These are phyloP conservation scores for Helicocarpus griseus DNA, from an alignment of 2,329 filamentous ascomycete species.

Conservation along the genomic window DNA sequence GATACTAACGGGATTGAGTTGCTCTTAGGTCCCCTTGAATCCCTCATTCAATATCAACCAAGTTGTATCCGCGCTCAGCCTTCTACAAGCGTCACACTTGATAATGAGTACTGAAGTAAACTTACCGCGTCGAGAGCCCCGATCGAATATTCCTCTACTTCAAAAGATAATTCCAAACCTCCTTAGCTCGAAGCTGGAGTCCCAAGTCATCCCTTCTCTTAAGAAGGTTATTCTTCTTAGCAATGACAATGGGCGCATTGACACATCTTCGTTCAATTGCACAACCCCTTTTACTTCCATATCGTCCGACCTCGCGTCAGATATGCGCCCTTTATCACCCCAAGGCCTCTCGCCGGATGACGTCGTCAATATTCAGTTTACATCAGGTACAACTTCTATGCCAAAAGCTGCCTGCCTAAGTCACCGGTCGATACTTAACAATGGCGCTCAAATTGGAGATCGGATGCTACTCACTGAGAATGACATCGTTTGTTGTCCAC, in stretches of 20 bases:
- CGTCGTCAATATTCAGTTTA: conserved; percentile 92
- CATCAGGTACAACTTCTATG: conserved; percentile 80
- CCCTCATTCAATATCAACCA: conserved; percentile 76
- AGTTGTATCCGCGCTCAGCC: conserved; percentile 65
- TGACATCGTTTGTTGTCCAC: conserved; percentile 60
- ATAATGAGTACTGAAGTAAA: conserved; percentile 85
- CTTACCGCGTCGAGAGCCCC: conserved; percentile 55
- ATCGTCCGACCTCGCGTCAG: conserved; percentile 33
- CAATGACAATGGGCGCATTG: conserved; percentile 54
- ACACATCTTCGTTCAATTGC: conserved; percentile 33
- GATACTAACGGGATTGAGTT: background rate
- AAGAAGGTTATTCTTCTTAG: conserved; percentile 65
- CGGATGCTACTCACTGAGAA: conserved; percentile 68
- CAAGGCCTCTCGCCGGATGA: conserved; percentile 51
- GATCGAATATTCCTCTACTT: conserved; percentile 50
- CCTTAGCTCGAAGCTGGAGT: conserved; percentile 36
- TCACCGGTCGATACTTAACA: conserved; percentile 84
- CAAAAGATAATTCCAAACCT: conserved; percentile 44
- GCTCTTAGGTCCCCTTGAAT: conserved; percentile 66
- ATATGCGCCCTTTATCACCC: conserved; percentile 34
- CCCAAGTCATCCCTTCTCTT: conserved; percentile 57
- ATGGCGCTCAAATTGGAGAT: conserved; percentile 72
- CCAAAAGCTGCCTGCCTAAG: conserved; percentile 88
- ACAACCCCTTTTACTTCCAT: conserved; percentile 41
- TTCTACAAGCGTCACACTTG: conserved; percentile 63